Evolutionary conservation across 164 flowering plant genomes (phyloP), one percentile per base, ranked within the genome.

Genomic region (Aristolochia fimbriata): DNA sequence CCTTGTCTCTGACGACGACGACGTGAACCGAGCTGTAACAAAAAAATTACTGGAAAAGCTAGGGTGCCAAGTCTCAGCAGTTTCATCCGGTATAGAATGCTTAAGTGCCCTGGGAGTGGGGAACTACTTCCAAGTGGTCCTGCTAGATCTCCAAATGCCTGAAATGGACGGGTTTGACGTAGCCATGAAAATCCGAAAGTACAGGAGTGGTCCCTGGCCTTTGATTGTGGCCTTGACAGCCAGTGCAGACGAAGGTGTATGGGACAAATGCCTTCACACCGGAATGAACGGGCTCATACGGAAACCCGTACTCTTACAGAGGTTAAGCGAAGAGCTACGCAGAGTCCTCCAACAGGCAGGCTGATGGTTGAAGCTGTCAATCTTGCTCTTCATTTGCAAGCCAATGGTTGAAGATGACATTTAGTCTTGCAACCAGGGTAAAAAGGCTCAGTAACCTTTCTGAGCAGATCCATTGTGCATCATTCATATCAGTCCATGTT

Each of bases 161-260:
- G 97, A 85, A 61, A 62, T 86, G 64, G 95, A 93, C 65, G 99
- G 97, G 0, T 90, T 77, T 67, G 97, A 88, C 63, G 88, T 85
- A 46, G 86, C 89, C n/a, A 60, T 51, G 59, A 80, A 81, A 56
- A 83, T 93, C 37, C 68, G 85, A 56, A 86, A 88, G 65, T 81
- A 74, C 61, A 37, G 77, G 0, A 86, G 88, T 58, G 83, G 79
- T 13, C 68, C 62, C 59, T 84, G 88, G 86, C 97, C 96, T 0
- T 51, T 84, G 74, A 81, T 92, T 47, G 62, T 92, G 19, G 97
- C 83, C 23, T 53, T 84, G 46, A 81, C 96, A 1, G 77, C 91
- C 5, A 79, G 79, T 62, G 81, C 80, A 5, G 95, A 85, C 23
- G 90, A 78, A 33, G 84, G 81, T 52, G 62, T 80, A 48, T 70